Evolutionary conservation across 371 early-diverging fungal genomes (phyloP), one percentile per base, ranked within the genome.

Genomic region (Mortierella sp.): DNA sequence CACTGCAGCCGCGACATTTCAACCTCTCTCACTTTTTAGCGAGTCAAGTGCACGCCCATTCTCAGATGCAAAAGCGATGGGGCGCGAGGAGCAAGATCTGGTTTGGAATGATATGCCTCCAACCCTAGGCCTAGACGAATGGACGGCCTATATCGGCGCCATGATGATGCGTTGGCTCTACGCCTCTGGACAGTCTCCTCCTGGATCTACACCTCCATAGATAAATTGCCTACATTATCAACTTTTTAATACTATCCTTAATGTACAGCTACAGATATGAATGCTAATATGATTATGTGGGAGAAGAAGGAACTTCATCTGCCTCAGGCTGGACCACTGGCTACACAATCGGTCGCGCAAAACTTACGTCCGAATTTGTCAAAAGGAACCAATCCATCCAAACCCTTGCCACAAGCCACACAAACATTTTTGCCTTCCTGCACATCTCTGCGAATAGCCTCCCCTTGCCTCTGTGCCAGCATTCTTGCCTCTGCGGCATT

Each of bases 401-500:
- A 58, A 7, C 64, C 61, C 57, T 70, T 70, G 10, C 85, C 85
- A 60, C 86, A 86, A 23, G 83, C 72, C 0, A 85, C 84, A 32
- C 86, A 86, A 22, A 68, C 22, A 19, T 83, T 81, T 47, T 83
- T 63, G 37, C 84, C 81, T 26, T 71, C 74, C 43, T 54, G 76
- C 9, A 66, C 76, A 3, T 65, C 63, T 9, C 58, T 35, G 19
- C 72, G 76, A 40, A 70, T 34, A 23, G 64, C 29, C 67, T 77
- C 77, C 1, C 61, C 29, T n/a, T 72, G 78, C 34, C 61, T 40
- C 66, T 72, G 61, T 29, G 72, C 69, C 34, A 69, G 58, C 65
- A 92, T 83, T 68, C 94, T 82, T 32, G 93, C 90, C 70, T 95
- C 94, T 10, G 93, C 93, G 0, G 96, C 96, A 73, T 89, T 84